phyloP scores from a whole-genome alignment of 2,329 filamentous ascomycete species.

The Clarireedia paspali region DNA sequence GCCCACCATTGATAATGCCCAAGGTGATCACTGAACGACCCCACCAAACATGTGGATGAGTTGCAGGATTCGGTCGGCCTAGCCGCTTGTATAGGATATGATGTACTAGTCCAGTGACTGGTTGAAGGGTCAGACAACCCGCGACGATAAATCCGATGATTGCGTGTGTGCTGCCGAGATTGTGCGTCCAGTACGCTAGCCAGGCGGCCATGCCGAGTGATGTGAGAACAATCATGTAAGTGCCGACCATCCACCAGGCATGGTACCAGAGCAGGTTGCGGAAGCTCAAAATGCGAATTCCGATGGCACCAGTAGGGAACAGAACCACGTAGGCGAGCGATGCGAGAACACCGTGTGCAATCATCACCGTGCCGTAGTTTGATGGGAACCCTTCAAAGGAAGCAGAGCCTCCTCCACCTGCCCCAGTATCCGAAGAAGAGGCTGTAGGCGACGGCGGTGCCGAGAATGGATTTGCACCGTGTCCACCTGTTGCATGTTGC shows the following conservation, averaged over 20 bases:
- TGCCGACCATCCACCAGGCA: slow-evolving; percentile 46
- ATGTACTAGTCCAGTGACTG: slow-evolving; percentile 48
- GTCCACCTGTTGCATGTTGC: slow-evolving; percentile 41
- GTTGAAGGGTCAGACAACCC: slow-evolving; percentile 46
- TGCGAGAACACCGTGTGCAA: slow-evolving; percentile 51
- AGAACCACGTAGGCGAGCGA: slow-evolving; percentile 48
- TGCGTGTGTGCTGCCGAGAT: slow-evolving; percentile 36
- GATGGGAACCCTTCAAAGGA: background rate
- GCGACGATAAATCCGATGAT: slow-evolving; percentile 48
- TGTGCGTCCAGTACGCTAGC: slow-evolving; percentile 21
- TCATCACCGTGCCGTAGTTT: slow-evolving; percentile 8
- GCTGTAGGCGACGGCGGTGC: background rate
- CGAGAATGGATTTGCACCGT: slow-evolving; percentile 21
- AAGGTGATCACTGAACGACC: slow-evolving; percentile 49
- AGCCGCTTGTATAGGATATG: slow-evolving; percentile 41
- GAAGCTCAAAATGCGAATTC: slow-evolving; percentile 53
- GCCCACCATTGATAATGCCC: slow-evolving; percentile 56
- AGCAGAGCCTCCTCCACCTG: background rate
- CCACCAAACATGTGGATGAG: slow-evolving; percentile 49
- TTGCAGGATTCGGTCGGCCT: slow-evolving; percentile 43
- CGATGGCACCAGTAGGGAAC: slow-evolving; percentile 52
- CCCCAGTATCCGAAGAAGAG: background rate
- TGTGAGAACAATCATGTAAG: slow-evolving; percentile 50
- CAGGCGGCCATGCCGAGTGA: slow-evolving; percentile 51
- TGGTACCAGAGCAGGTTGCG: slow-evolving; percentile 37